Percentiles rank a stretch among this genome's conserved stretches.
Evolutionary conservation across 805 yeast species (phyloP).

Genomic region (Zygoascus bituminiphila): DNA sequence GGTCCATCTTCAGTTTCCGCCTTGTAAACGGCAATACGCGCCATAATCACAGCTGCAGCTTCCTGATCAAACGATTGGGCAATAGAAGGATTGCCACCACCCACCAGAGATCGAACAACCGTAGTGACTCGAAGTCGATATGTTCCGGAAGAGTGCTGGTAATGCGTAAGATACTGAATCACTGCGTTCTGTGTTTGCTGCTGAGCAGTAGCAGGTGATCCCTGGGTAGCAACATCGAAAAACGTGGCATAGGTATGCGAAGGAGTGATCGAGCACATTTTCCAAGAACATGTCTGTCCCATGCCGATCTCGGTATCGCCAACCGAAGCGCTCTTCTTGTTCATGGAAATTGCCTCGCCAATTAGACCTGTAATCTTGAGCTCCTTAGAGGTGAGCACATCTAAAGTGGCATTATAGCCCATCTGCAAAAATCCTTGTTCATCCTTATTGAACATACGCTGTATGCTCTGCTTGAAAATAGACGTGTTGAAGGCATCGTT

Average conservation of each 20-base stretch:
- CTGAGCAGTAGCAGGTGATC: slow-evolving; percentile 27
- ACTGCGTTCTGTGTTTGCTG: slow-evolving; percentile 27
- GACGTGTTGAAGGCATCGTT: slow-evolving; percentile 92
- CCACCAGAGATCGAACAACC: slow-evolving; percentile 44
- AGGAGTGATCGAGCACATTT: slow-evolving; percentile 76
- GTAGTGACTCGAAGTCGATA: slow-evolving; percentile 88
- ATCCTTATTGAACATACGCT: slow-evolving; percentile 81
- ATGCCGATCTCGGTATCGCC: slow-evolving; percentile 91
- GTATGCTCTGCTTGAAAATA: slow-evolving; percentile 83
- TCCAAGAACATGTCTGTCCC: slow-evolving; percentile 88
- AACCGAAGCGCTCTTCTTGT: slow-evolving; percentile 53
- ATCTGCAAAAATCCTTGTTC: slow-evolving; percentile 76
- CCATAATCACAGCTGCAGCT: slow-evolving; percentile 92
- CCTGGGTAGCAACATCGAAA: slow-evolving; percentile 60
- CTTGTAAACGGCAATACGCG: slow-evolving; percentile 83
- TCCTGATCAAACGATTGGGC: slow-evolving; percentile 88
- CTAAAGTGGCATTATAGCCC: slow-evolving; percentile 86
- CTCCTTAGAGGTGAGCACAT: slow-evolving; percentile 70
- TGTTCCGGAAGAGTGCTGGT: slow-evolving; percentile 93
- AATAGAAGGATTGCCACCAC: slow-evolving; percentile 49
- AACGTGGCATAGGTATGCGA: slow-evolving; percentile 81
- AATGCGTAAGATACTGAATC: slow-evolving; percentile 82
- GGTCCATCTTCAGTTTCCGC: slow-evolving; percentile 80
- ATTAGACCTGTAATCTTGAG: slow-evolving; percentile 86
- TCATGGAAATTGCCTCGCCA: slow-evolving; percentile 79